Conservation (phyloP, 495 filamentous ascomycete genomes). For the Penicillium longicatenatum region DNA sequence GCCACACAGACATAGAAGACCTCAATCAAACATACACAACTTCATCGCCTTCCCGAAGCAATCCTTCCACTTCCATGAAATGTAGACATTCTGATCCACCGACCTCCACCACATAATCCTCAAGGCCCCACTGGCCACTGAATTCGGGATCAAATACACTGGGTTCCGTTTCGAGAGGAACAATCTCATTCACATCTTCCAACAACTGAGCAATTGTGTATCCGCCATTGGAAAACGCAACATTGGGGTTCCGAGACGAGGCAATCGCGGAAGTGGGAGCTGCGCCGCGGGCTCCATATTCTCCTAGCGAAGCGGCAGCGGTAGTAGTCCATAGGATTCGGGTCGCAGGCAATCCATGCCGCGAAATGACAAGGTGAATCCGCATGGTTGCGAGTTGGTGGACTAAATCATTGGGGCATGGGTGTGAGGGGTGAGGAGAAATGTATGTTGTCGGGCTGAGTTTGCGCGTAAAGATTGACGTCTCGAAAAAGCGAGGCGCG, state of each 20-base stretch:
- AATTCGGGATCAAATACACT: conserved; percentile 37
- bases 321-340: conserved; percentile 72
- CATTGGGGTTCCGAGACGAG: conserved; percentile 42
- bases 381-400: conserved; percentile 57
- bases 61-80: conserved; percentile 68
- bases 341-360: conserved; percentile 75
- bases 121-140: conserved; percentile 75
- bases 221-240: conserved; percentile 52
- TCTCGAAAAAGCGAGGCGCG: not conserved
- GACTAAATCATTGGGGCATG: conserved; percentile 21
- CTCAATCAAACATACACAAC: conserved; percentile 63
- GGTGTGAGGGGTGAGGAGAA: not conserved
- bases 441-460: not conserved
- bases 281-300: conserved; percentile 24
- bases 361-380: conserved; percentile 77
- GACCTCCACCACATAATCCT: conserved; percentile 90
- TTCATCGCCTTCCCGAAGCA: conserved; percentile 83
- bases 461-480: conserved; percentile 8
- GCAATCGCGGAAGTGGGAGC: conserved; percentile 39
- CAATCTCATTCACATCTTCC: conserved; percentile 76
- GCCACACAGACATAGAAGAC: conserved; percentile 3
- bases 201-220: conserved; percentile 80
- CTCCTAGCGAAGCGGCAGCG: conserved; percentile 35
- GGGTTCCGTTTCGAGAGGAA: conserved; percentile 76
- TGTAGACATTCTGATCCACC: conserved; percentile 86